These are phyloP conservation scores for Fusarium denticulatum DNA, from an alignment of 2,329 filamentous ascomycete species.

Conservation along the genomic window DNA sequence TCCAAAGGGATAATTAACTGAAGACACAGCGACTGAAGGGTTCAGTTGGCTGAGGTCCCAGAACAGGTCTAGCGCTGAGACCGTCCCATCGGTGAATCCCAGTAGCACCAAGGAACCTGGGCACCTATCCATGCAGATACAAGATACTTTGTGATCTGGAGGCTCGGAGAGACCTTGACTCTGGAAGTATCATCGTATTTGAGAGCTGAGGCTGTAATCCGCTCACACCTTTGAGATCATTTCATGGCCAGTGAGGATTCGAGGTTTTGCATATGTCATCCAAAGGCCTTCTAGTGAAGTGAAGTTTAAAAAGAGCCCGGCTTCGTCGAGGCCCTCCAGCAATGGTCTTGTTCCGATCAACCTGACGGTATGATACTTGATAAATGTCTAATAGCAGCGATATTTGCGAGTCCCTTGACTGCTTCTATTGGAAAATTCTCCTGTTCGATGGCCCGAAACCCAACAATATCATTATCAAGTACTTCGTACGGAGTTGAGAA, in stretches of 20 bases:
- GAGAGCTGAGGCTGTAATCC: not conserved
- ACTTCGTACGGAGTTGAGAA: not conserved
- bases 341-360: not conserved
- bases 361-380: not conserved
- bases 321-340: not conserved
- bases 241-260: not conserved
- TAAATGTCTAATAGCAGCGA: not conserved
- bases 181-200: not conserved
- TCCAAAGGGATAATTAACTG: slow-evolving; percentile 37
- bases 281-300: not conserved
- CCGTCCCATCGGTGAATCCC: slow-evolving; percentile 18
- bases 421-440: too few species aligned
- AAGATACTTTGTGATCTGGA: not conserved
- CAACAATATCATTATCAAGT: not conserved
- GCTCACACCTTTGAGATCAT: not conserved
- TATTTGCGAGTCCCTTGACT: too few species aligned
- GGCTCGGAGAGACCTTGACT: not conserved
- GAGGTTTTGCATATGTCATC: not conserved
- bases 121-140: not conserved
- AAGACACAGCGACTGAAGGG: slow-evolving; percentile 43
- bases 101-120: not conserved
- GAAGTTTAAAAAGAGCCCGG: not conserved
- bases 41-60: slow-evolving; percentile 30
- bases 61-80: slow-evolving; percentile 34
- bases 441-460: not conserved